Base-by-base conservation (phyloP, 2,329 filamentous ascomycete genomes). In the Cadophora gregata region DNA sequence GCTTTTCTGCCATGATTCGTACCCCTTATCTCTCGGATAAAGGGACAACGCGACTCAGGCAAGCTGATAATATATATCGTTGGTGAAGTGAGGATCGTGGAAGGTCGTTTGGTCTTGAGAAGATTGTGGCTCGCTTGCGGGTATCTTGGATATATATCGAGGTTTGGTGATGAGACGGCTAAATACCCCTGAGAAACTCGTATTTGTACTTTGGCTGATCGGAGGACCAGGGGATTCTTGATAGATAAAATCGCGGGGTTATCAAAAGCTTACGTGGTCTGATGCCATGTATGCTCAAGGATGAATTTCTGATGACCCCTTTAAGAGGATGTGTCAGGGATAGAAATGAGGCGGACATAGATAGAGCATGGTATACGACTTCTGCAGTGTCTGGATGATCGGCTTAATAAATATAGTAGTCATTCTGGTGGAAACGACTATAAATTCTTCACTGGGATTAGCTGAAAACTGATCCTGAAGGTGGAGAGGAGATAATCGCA, bases 11-110 rank as follows among this genome's bases (percentile, higher is more conserved):
- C 16, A 38, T 38, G 53, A 58, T 58, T 58, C n/a, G 31, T 58
- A 58, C n/a, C 25, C n/a, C 53, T 56, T 58, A 58, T 58, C 53
- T 58, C 31, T 21, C 53, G 53, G 33, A 38, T 58, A 38, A 58
- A 58, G 31, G 3, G 24, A 36, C 9, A 4, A 19, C 12, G 12
- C 16, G 19, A 25, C 8, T 10, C 25, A 53, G 50, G 50, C 27
- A 27, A 53, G 25, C 33, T n/a, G 53, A n/a, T 25, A 58, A 58
- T 58, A 38, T 58, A 38, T 38, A 12, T 16, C 1, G 53, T 38
- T 58, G 29, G 31, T 16, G 31, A 29, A 6, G 29, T 19, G 31
- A 31, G 16, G 27, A 1, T 36, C n/a, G 9, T 24, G n/a, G 21
- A 19, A 16, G 21, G 53, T 31, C 27, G 31, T 47, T 21, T 47